Conservation (phyloP, 2,329 filamentous ascomycete species). For the Penicillium sp. region DNA sequence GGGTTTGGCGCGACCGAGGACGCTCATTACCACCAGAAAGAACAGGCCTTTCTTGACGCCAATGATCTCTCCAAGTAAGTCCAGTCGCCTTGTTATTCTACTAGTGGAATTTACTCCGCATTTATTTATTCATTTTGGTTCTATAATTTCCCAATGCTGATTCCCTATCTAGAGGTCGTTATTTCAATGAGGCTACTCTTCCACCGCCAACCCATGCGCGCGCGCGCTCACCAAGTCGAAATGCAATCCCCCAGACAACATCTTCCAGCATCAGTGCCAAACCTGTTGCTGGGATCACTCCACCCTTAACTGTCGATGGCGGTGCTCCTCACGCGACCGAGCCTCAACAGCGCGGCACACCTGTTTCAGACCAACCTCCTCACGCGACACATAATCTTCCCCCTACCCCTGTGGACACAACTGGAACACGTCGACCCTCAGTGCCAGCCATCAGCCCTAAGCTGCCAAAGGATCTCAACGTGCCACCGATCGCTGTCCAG, state of each 20-base stretch:
- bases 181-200: constrained; percentile 56
- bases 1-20: constrained; percentile 52
- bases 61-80: constrained; percentile 59
- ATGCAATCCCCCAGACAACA: constrained; percentile 28
- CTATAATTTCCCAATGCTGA: constrained; percentile 21
- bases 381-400: constrained; percentile 6
- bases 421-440: constrained; percentile 6
- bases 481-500: constrained; percentile 37
- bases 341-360: constrained; percentile 2
- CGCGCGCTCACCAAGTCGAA: constrained; percentile 23
- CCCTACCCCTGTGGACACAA: constrained; percentile 10
- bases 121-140: neutral
- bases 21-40: constrained; percentile 49
- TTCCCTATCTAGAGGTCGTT: constrained; percentile 49
- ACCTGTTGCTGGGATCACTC: constrained; percentile 23
- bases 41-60: constrained; percentile 55
- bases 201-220: constrained; percentile 39
- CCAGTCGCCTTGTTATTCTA: constrained; percentile 12
- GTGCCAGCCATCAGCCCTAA: constrained; percentile 12
- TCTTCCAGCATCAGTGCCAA: constrained; percentile 36
- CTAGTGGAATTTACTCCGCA: neutral
- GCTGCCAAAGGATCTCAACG: constrained; percentile 11
- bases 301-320: constrained; percentile 18
- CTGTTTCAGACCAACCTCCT: constrained; percentile 2
- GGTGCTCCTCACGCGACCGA: constrained; percentile 13